phyloP scores from a whole-genome alignment of 805 yeast genomes.

The Metschnikowia proteae region DNA sequence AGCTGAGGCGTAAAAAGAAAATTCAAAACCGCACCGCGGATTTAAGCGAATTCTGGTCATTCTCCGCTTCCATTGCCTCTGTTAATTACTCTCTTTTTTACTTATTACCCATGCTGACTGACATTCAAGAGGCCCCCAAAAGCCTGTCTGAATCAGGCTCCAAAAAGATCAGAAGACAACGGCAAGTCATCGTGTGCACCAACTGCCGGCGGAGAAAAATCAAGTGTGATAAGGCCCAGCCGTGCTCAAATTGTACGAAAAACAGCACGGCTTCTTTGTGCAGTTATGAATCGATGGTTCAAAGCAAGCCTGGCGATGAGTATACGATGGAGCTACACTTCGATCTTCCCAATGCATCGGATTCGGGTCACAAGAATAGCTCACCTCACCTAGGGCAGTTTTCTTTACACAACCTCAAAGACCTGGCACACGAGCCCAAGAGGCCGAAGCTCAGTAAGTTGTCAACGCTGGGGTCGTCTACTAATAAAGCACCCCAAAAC shows the following conservation, averaged over 20 bases:
- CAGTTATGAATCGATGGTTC: slow-evolving; percentile 17
- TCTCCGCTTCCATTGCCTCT: not conserved
- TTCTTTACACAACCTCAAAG: not conserved
- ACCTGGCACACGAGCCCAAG: not conserved
- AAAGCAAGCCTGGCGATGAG: slow-evolving; percentile 7
- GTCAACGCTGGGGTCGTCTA: not conserved
- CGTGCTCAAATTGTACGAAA: slow-evolving; percentile 27
- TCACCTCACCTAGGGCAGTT: slow-evolving; percentile 1
- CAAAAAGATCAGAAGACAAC: slow-evolving; percentile 15
- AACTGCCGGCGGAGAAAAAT: slow-evolving; percentile 32
- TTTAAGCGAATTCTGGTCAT: not conserved
- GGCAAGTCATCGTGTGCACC: slow-evolving; percentile 27
- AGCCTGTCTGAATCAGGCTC: not conserved
- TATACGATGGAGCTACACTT: slow-evolving; percentile 12
- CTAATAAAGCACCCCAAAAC: not conserved
- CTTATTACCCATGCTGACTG: not conserved
- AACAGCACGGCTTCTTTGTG: slow-evolving; percentile 19
- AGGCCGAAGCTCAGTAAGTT: not conserved
- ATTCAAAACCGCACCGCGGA: not conserved
- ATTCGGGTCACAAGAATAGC: not conserved
- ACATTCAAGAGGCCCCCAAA: not conserved
- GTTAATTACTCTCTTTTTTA: not conserved
- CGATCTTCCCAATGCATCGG: not conserved
- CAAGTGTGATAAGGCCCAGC: slow-evolving; percentile 29
- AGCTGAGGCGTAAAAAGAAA: not conserved